Conservation (phyloP, 495 filamentous ascomycete species). For the Cryomyces minteri region DNA sequence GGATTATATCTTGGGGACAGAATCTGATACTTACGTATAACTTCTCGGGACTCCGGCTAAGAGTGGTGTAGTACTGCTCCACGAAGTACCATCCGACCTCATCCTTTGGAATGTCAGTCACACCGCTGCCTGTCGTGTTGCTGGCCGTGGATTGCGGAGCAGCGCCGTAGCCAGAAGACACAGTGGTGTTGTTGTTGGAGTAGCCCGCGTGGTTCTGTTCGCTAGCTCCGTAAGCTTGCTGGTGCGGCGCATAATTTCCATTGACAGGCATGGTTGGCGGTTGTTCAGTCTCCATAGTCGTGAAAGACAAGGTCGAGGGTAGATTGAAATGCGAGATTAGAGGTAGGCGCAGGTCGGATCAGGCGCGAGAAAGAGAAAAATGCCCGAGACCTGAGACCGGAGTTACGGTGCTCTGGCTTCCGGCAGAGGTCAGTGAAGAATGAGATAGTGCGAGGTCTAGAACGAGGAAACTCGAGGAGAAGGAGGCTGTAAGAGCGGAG, state of each 20-base stretch:
- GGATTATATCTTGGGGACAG: not conserved
- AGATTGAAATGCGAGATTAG: too few relatives aligned
- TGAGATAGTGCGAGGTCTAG: too few relatives aligned
- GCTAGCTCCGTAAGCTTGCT: slow-evolving; percentile 12
- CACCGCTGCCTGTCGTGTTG: not conserved
- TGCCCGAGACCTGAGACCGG: too few relatives aligned
- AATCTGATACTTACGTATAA: slow-evolving; percentile 46
- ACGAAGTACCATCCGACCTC: slow-evolving; percentile 99
- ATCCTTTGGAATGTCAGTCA: slow-evolving; percentile 39
- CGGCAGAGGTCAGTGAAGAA: too few relatives aligned
- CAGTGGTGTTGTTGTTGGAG: slow-evolving; percentile 4
- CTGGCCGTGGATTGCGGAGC: slow-evolving; percentile 3
- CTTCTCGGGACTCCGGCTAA: slow-evolving; percentile 86
- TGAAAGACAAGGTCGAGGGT: too few relatives aligned
- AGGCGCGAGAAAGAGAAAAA: too few relatives aligned
- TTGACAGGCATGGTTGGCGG: slow-evolving; percentile 18
- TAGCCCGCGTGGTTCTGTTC: slow-evolving; percentile 12
- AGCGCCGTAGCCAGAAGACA: slow-evolving; percentile 4
- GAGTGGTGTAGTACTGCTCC: slow-evolving; percentile 95
- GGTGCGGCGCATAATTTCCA: slow-evolving; percentile 22
- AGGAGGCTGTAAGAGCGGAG: too few relatives aligned
- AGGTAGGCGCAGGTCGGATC: too few relatives aligned
- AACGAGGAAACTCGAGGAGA: too few relatives aligned
- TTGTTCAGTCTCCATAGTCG: slow-evolving; percentile 20
- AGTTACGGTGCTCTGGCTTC: too few relatives aligned